Evolutionary conservation across 1,284 basidiomycete species (phyloP), one percentile per base, ranked within the genome.

Genomic region (Pyrrhoderma noxium): DNA sequence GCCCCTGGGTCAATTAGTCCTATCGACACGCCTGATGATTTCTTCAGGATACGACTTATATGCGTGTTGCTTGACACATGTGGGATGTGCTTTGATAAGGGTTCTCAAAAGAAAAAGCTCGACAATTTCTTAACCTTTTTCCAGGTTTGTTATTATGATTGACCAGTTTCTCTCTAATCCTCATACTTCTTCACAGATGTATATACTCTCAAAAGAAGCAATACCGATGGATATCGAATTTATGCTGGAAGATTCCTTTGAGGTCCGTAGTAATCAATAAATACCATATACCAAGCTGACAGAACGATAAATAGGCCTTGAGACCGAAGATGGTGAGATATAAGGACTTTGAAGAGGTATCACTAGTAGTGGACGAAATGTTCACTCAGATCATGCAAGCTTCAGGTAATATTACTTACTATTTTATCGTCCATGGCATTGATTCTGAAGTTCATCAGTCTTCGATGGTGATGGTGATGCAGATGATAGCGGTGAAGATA

Each of bases 161-260:
- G 35, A 18, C 11, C 34, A 41, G 11, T n/a, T 51, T 21, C 16
- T n/a, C 36, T 23, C 39, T 14, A 35, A 37, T 38, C 23, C 9
- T 34, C n/a, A 52, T 49, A 36, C 51, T 16, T 34, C 41, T 35
- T 40, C 23, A 43, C 58, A 94, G 90, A 82, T 93, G 55, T 98
- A 96, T 65, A 75, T 90, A 3, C 73, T 86, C 11, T 91, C 89
- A 72, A 99, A 99, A 69, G 75, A 84, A 19, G 73, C 84, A 8
- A 65, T 95, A 38, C 89, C 96, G 0, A 95, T 98, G 90, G 96
- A 99, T 55, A 85, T 97, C 14, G 94, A 96, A 54, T 99, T 97
- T 65, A 95, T 97, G 92, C 67, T 97, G 8, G 81, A 82, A 2
- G 95, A 98, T 65, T 95, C 94, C 0, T 68, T 98, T 9, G 94